These are phyloP conservation scores for Aegilops bicornis DNA, from an alignment of 176 grass and related monocot species.

Conservation along the genomic window DNA sequence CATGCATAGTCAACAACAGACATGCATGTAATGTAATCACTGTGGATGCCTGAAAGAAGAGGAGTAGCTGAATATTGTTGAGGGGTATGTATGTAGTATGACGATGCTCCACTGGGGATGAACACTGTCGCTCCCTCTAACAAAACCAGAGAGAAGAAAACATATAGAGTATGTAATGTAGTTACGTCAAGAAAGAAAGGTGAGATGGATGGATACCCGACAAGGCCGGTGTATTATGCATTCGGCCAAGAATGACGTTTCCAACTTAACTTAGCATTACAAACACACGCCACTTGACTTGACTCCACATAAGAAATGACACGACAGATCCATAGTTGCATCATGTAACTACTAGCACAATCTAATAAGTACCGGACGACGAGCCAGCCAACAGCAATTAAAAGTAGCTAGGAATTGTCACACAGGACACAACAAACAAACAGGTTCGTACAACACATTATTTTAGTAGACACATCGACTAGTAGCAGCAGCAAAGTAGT, in stretches of 20 bases:
- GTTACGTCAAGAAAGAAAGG: not conserved
- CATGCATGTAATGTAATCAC: not conserved
- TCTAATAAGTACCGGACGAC: not conserved
- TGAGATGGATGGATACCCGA: not conserved
- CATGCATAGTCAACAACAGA: not conserved
- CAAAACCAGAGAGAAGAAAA: not conserved
- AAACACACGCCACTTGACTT: conserved; percentile 16
- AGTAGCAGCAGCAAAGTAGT: not conserved
- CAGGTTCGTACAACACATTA: not conserved
- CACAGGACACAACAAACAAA: not conserved
- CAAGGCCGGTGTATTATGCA: conserved; percentile 26
- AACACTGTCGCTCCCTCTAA: not conserved
- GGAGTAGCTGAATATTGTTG: not conserved
- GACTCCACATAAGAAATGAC: conserved; percentile 19
- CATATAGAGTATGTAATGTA: not conserved
- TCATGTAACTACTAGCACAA: conserved; percentile 12
- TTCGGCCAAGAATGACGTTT: conserved; percentile 38
- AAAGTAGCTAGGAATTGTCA: conserved; percentile 2
- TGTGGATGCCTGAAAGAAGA: not conserved
- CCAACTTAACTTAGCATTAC: conserved; percentile 30
- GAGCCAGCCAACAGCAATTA: not conserved
- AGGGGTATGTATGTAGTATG: not conserved
- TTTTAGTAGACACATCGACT: not conserved
- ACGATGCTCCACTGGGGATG: not conserved
- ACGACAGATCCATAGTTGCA: not conserved